A percentile compares a stretch with the other conserved stretches of the same genome.
These are phyloP conservation scores for Pleurotus citrinopileatus DNA, from an alignment of 768 basidiomycete species.

Conservation along the genomic window DNA sequence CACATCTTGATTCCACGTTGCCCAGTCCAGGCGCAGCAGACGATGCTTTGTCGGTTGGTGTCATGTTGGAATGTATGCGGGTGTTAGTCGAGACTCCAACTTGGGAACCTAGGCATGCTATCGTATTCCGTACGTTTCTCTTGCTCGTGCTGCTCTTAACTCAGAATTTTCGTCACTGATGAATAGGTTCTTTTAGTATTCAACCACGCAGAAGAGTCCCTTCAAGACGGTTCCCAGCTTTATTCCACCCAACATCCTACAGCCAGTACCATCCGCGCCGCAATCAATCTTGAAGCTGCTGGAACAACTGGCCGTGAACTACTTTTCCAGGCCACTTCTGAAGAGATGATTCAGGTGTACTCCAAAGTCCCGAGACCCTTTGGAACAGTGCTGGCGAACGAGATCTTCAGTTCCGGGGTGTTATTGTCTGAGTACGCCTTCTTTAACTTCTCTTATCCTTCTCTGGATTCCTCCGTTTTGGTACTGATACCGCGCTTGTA, in stretches of 20 bases:
- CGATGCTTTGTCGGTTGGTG: constrained; percentile 83
- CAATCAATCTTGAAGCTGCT: constrained; percentile 91
- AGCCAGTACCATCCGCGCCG: constrained; percentile 76
- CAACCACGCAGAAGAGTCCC: constrained; percentile 91
- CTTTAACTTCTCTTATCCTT: too few relatives aligned
- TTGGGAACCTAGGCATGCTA: constrained; percentile 72
- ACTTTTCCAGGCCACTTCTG: constrained; percentile 93
- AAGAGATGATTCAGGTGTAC: constrained; percentile 93
- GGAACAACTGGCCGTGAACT: constrained; percentile 86
- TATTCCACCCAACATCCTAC: constrained; percentile 87
- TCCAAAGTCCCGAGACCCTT: constrained; percentile 83
- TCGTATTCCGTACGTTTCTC: constrained; percentile 70
- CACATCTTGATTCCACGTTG: constrained; percentile 87
- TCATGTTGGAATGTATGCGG: constrained; percentile 88
- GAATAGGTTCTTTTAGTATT: too few relatives aligned
- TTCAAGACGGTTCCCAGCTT: constrained; percentile 93
- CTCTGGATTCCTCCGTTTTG: too few relatives aligned
- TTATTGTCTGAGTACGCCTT: constrained; percentile 81
- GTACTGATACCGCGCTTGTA: too few relatives aligned
- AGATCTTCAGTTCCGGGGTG: constrained; percentile 90
- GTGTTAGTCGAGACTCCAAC: constrained; percentile 67
- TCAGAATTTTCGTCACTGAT: too few relatives aligned
- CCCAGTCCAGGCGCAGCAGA: constrained; percentile 89
- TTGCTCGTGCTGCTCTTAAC: too few relatives aligned
- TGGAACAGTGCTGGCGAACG: constrained; percentile 87